Conservation (phyloP, 805 yeast species). For the Hagleromyces aurorensis region DNA sequence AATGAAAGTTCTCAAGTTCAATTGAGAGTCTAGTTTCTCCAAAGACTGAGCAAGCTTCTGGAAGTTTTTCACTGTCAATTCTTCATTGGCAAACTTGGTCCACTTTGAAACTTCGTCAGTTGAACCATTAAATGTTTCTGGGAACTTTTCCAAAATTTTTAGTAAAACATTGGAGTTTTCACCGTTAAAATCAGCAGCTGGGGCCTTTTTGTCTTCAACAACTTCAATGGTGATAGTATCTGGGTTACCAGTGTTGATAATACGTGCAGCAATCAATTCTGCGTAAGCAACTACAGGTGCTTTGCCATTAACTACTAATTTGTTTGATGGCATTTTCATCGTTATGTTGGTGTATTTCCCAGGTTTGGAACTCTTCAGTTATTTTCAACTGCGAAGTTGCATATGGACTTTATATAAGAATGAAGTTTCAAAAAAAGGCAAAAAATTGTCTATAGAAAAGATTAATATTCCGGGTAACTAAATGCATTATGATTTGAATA, state of each 20-base stretch:
- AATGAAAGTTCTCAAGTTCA: constrained; percentile 77
- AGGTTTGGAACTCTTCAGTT: too few relatives aligned
- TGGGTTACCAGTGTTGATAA: constrained; percentile 48
- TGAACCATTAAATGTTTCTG: constrained; percentile 33
- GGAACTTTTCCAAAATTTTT: constrained; percentile 44
- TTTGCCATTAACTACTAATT: constrained; percentile 71
- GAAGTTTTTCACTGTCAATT: constrained; percentile 77
- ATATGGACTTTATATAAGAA: too few relatives aligned
- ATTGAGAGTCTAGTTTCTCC: constrained; percentile 72
- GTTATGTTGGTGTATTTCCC: too few relatives aligned
- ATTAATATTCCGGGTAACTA: too few relatives aligned
- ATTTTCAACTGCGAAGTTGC: too few relatives aligned
- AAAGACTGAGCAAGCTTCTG: constrained; percentile 71
- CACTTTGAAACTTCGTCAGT: constrained; percentile 44
- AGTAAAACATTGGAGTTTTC: constrained; percentile 39
- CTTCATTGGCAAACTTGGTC: constrained; percentile 58
- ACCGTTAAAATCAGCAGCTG: constrained; percentile 42
- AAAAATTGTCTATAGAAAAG: too few relatives aligned
- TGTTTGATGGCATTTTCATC: too few relatives aligned
- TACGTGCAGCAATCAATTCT: constrained; percentile 67
- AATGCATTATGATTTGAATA: too few relatives aligned
- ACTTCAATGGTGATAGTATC: constrained; percentile 52
- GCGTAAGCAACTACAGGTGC: constrained; percentile 79
- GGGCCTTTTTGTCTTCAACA: constrained; percentile 64
- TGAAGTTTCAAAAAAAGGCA: too few relatives aligned